Evolutionary conservation across 148 eudicot genomes (phyloP), one percentile per base, ranked within the genome.

Genomic region (Camellia granthamiana): DNA sequence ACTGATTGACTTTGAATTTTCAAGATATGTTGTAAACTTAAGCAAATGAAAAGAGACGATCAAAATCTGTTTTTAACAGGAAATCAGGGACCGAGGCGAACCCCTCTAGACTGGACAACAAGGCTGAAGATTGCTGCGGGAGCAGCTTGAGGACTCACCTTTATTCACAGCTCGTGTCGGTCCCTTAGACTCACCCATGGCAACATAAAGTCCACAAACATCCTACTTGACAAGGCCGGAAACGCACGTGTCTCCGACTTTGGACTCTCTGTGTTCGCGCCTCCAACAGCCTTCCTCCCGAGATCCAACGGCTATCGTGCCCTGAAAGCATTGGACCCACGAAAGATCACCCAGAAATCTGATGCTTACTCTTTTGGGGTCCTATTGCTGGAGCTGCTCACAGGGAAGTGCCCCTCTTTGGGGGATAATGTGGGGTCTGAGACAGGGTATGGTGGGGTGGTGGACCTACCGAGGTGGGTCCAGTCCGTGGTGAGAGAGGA

Each of bases 361-460:
- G 99, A 96, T 69, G 95, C 93, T 49, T 96, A 96, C 87, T 92
- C 98, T 0, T 96, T 93, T 54, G 99, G 99, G 70, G 97, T 96
- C 77, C 83, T 93, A 6, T 63, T 96, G 77, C 90, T 96, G 68
- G 99, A 96, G 84, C 69, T 96, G 38, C 94, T 96, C 15, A 96
- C 99, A 15, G 99, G 99, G 3, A 93, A 92, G 78, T 92, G 91
- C 78, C 99, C 99, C 15, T 85, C 90, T 41, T 51, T 85, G 42
- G 84, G 88, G 75, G 99, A 93, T 19, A 89, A 84, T 66, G 77
- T 80, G 23, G 94, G 91, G 7, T 87, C 88, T 3, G 85, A 44
- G 73, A 83, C 46, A 65, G 92, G 82, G 81, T 90, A 81, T 30
- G 84, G 91, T 13, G 97, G 92, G 71, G 90, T 89, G 52, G 87